These are phyloP conservation scores for Sonneratia alba DNA, from an alignment of 345 rosid species.

Conservation along the genomic window DNA sequence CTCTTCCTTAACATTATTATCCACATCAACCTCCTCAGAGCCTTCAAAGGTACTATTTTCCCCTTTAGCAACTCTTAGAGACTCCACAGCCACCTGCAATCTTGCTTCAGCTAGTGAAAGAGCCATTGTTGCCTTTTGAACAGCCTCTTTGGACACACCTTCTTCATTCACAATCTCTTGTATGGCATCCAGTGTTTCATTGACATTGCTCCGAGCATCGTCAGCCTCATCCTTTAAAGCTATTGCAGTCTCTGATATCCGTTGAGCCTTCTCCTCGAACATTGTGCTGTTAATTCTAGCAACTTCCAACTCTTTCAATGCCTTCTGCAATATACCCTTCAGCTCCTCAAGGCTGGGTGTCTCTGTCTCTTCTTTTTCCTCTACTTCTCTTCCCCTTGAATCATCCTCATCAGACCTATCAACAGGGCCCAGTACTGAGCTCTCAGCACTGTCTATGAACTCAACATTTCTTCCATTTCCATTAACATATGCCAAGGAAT, in stretches of 20 bases:
- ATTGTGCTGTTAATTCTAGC: conserved; percentile 61
- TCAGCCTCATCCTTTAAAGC: conserved; percentile 71
- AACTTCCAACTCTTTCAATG: conserved; percentile 61
- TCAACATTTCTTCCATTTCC: conserved; percentile 48
- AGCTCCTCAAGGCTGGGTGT: conserved; percentile 44
- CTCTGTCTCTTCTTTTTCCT: conserved; percentile 25
- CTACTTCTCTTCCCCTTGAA: conserved; percentile 27
- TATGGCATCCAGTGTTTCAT: conserved; percentile 39
- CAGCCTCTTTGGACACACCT: conserved; percentile 55
- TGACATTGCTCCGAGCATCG: conserved; percentile 54
- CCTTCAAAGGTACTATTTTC: conserved; percentile 21
- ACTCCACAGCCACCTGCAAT: conserved; percentile 53
- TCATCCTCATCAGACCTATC: conserved; percentile 20
- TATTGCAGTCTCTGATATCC: conserved; percentile 75
- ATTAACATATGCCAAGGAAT: conserved; percentile 49
- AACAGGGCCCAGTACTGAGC: conserved; percentile 14
- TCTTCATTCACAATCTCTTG: conserved; percentile 61
- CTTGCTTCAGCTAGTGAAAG: conserved; percentile 85
- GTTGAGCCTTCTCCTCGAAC: conserved; percentile 87
- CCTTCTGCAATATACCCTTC: conserved; percentile 48
- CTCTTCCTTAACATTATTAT: conserved; percentile 20
- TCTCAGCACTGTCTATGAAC: conserved; percentile 25
- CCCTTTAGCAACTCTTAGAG: conserved; percentile 32
- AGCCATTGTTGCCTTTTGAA: conserved; percentile 68
- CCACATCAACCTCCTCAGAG: conserved; percentile 25